Base-by-base conservation (phyloP, 129 eudicot species). In the Flaveria sonorensis region DNA sequence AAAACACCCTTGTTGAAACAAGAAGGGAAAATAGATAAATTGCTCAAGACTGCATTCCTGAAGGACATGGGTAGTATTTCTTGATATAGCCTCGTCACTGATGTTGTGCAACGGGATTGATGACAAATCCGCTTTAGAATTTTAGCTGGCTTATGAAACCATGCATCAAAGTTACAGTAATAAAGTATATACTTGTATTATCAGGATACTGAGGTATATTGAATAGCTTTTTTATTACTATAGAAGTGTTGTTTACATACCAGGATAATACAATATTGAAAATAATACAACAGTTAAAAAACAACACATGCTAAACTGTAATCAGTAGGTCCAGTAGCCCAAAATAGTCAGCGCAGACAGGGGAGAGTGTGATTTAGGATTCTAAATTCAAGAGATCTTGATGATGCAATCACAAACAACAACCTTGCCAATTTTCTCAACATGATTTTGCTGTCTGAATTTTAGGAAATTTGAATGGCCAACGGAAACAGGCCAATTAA, bases 151-250 rank as follows among this genome's bases (percentile, higher is more conserved):
- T 30, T 76, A 64, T 76, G 26, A 66, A 66, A 77, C 55, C 45
- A 51, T 77, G 45, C 74, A 36, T 77, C 66, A 15, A 67, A 76
- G 20, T 76, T 50, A 50, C 16, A 70, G 75, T 70, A 32, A 73
- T 40, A 19, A 55, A 42, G 69, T 20, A 59, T 59, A 40, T 14
- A 73, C 42, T 43, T 57, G 56, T 36, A 20, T 43, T 52, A 66
- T 77, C 43, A 52, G 39, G 15, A 36, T 52, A 19, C 46, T 2
- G 26, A 53, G 46, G 60, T 55, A 12, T 23, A 28, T 19, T 43
- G 30, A 68, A 68, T 68, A 77, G 36, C 5, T 69, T 55, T 20
- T 53, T 20, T 24, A 53, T 42, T 21, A 10, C 15, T 56, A 16
- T 47, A 56, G 20, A 77, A 68, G 42, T 46, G 9, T n/a, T 53